Conservation (phyloP, 1,139 yeast species). For the Pichia sp. region DNA sequence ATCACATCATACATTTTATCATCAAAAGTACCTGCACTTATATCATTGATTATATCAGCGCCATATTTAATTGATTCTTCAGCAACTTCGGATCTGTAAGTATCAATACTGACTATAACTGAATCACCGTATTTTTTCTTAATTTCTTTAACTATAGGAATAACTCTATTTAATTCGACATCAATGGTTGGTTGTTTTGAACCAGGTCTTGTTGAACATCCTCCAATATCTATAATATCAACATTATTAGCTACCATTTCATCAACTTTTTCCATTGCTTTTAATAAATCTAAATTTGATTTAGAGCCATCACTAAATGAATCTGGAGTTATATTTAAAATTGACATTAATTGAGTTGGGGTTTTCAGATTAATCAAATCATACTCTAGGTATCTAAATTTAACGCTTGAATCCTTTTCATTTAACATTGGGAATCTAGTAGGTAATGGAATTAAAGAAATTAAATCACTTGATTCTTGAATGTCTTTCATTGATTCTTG, state of each 20-base stretch:
- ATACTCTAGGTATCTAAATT: conserved; percentile 33
- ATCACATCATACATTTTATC: conserved; percentile 57
- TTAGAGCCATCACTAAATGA: conserved; percentile 90
- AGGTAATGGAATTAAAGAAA: conserved; percentile 42
- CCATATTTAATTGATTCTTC: conserved; percentile 62
- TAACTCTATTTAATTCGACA: conserved; percentile 54
- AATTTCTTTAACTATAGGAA: conserved; percentile 63
- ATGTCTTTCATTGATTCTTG: conserved; percentile 26
- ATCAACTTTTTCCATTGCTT: conserved; percentile 40
- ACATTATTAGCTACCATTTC: conserved; percentile 43
- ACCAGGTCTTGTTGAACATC: conserved; percentile 87
- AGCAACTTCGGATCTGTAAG: conserved; percentile 76
- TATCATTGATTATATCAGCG: conserved; percentile 88
- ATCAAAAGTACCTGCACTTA: conserved; percentile 77
- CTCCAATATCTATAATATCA: conserved; percentile 81
- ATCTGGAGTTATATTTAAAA: conserved; percentile 86
- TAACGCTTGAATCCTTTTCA: conserved; percentile 8
- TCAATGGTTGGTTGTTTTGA: conserved; percentile 49
- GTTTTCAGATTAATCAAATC: conserved; percentile 33
- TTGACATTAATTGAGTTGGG: conserved; percentile 67
- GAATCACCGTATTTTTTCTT: conserved; percentile 34
- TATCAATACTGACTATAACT: conserved; percentile 69
- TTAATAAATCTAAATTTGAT: conserved; percentile 34
- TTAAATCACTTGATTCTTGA: conserved; percentile 43
- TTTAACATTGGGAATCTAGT: conserved; percentile 18